phyloP scores from a whole-genome alignment of 306 rosid species.

The Prunus salicina region DNA sequence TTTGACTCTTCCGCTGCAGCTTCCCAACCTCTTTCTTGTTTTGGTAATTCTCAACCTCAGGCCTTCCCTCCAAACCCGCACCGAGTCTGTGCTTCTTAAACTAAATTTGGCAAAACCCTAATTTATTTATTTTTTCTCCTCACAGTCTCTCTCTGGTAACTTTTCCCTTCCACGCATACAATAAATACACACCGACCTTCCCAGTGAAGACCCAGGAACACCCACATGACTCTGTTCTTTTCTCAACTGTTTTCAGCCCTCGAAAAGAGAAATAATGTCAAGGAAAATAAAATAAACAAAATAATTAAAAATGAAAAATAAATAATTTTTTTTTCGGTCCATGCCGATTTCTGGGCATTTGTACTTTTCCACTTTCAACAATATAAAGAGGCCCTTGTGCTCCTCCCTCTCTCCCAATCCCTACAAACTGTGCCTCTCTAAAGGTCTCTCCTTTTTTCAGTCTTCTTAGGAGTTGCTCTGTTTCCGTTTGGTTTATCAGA shows the following conservation, averaged over 20 bases:
- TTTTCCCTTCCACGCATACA: slow-evolving; percentile 19
- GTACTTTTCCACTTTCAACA: slow-evolving; percentile 39
- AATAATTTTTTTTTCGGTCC: not conserved
- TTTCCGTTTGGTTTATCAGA: slow-evolving; percentile 36
- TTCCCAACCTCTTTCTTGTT: not conserved
- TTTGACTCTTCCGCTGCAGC: not conserved
- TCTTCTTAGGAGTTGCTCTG: not conserved
- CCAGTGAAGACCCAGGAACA: slow-evolving; percentile 33
- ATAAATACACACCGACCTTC: slow-evolving; percentile 69
- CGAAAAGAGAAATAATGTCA: slow-evolving; percentile 24
- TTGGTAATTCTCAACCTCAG: slow-evolving; percentile 5
- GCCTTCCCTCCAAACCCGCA: not conserved
- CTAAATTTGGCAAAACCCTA: not conserved
- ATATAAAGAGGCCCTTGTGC: slow-evolving; percentile 54
- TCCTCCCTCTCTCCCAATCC: slow-evolving; percentile 40
- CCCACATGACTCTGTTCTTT: slow-evolving; percentile 74
- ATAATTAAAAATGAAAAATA: not conserved
- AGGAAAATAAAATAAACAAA: not conserved
- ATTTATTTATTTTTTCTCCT: not conserved
- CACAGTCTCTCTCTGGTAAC: not conserved
- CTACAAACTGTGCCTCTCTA: slow-evolving; percentile 19
- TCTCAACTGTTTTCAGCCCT: slow-evolving; percentile 40
- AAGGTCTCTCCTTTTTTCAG: slow-evolving; percentile 9
- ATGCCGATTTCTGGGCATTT: slow-evolving; percentile 34
- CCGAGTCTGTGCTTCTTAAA: not conserved